A percentile compares a stretch with the other conserved stretches of the same genome.
Conservation (phyloP, 2,329 filamentous ascomycete species). For the Cladosporium sp. region DNA sequence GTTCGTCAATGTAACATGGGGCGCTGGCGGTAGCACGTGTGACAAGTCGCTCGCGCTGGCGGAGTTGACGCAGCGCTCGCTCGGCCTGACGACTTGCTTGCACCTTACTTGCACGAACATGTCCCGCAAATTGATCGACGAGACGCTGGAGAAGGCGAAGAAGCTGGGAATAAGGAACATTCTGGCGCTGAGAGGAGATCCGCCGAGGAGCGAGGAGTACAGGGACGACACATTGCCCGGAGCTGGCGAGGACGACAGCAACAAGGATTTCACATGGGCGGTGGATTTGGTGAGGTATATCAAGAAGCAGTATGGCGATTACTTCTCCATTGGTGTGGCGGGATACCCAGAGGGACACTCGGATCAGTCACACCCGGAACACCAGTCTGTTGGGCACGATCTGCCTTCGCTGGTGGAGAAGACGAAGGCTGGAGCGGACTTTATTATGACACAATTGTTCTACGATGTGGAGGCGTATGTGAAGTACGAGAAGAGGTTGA, state of each 20-base stretch:
- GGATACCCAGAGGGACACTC: conserved; percentile 95
- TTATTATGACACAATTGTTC: conserved; percentile 98
- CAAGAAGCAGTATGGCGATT: conserved; percentile 78
- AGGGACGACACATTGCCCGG: conserved; percentile 59
- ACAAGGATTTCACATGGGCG: conserved; percentile 83
- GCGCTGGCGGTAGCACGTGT: conserved; percentile 88
- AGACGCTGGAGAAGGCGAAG: conserved; percentile 87
- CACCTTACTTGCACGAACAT: conserved; percentile 98
- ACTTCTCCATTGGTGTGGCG: conserved; percentile 94
- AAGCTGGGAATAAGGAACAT: conserved; percentile 91
- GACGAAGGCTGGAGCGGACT: conserved; percentile 86
- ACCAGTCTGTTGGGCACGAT: conserved; percentile 65
- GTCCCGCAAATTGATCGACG: conserved; percentile 81
- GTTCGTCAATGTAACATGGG: conserved; percentile 98
- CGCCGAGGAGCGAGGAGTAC: conserved; percentile 87
- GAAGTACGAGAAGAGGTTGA: conserved; percentile 72
- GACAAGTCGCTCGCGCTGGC: conserved; percentile 90
- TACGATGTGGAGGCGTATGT: conserved; percentile 86
- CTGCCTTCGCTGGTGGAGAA: conserved; percentile 89
- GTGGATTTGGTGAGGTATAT: conserved; percentile 90
- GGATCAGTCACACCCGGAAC: conserved; percentile 84
- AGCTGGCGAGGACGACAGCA: conserved; percentile 61
- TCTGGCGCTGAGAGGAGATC: conserved; percentile 85
- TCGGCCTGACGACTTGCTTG: conserved; percentile 90
- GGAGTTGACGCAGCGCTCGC: conserved; percentile 88